phyloP scores from a whole-genome alignment of 306 rosid species.

The Cucumis cinereus region DNA sequence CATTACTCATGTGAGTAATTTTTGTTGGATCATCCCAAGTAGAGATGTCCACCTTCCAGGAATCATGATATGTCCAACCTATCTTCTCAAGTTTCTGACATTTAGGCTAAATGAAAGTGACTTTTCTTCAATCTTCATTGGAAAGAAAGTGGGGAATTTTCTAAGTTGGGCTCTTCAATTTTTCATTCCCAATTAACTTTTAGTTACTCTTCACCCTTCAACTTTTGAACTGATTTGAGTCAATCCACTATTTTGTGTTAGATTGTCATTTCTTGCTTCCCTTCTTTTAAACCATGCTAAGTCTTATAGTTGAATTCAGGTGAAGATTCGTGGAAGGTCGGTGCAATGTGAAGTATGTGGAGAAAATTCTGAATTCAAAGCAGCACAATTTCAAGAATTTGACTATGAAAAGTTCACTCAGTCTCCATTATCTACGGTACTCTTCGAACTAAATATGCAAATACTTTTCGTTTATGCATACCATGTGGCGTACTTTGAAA shows the following conservation, averaged over 20 bases:
- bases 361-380: slow-evolving; percentile 44
- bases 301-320: slow-evolving; percentile 29
- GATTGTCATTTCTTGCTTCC: background rate
- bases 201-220: background rate
- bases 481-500: background rate
- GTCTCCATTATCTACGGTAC: slow-evolving; percentile 63
- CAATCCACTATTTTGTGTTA: background rate
- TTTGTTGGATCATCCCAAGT: background rate
- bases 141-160: background rate
- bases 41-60: background rate
- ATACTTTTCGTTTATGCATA: background rate
- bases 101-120: background rate
- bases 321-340: slow-evolving; percentile 88
- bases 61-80: background rate
- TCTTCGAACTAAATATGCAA: background rate
- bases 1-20: background rate
- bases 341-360: slow-evolving; percentile 63
- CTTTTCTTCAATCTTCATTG: background rate
- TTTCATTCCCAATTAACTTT: background rate
- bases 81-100: background rate
- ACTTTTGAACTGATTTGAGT: background rate
- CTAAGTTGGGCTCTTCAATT: background rate
- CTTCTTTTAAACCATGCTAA: background rate
- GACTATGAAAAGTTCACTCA: slow-evolving; percentile 85
- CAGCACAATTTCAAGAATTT: slow-evolving; percentile 52